These are phyloP conservation scores for Penicillium alfredii DNA, from an alignment of 495 filamentous ascomycete species.

Conservation along the genomic window DNA sequence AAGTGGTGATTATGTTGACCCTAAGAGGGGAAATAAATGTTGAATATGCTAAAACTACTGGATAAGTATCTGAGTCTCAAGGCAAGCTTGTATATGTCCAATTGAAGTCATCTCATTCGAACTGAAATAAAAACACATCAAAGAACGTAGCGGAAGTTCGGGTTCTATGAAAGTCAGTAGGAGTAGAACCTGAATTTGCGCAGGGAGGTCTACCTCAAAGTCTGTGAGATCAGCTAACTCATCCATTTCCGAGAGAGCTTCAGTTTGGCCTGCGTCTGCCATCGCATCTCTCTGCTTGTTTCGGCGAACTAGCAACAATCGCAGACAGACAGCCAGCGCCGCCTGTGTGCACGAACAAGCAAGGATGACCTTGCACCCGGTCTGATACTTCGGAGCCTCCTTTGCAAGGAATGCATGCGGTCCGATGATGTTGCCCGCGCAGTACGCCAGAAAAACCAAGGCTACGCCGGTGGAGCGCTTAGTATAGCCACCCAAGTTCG, in stretches of 20 bases:
- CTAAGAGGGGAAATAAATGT: too few relatives aligned
- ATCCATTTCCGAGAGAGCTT: constrained; percentile 1
- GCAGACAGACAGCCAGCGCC: constrained; percentile 12
- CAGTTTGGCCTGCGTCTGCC: background rate
- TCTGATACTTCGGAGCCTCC: constrained; percentile 31
- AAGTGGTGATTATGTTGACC: too few relatives aligned
- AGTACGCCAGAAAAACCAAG: constrained; percentile 38
- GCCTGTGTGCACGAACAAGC: constrained; percentile 19
- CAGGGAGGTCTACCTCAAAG: constrained; percentile 11
- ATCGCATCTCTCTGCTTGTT: constrained; percentile 16
- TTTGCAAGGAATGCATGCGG: constrained; percentile 31
- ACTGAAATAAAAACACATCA: too few relatives aligned
- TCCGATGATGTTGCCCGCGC: constrained; percentile 30
- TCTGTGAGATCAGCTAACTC: constrained; percentile 19
- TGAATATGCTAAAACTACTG: too few relatives aligned
- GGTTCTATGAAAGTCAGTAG: constrained; percentile 14
- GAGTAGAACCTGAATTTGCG: background rate
- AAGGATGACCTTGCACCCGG: constrained; percentile 30
- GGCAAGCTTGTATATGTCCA: too few relatives aligned
- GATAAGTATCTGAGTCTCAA: too few relatives aligned
- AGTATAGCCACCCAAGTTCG: constrained; percentile 37
- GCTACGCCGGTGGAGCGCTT: constrained; percentile 37
- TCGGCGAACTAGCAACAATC: constrained; percentile 9
- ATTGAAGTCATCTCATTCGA: too few relatives aligned
- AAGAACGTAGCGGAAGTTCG: constrained; percentile 18